Percentiles rank a stretch among this genome's conserved stretches.
Conservation (phyloP, 768 basidiomycete species). For the Kwoniella sp. region DNA sequence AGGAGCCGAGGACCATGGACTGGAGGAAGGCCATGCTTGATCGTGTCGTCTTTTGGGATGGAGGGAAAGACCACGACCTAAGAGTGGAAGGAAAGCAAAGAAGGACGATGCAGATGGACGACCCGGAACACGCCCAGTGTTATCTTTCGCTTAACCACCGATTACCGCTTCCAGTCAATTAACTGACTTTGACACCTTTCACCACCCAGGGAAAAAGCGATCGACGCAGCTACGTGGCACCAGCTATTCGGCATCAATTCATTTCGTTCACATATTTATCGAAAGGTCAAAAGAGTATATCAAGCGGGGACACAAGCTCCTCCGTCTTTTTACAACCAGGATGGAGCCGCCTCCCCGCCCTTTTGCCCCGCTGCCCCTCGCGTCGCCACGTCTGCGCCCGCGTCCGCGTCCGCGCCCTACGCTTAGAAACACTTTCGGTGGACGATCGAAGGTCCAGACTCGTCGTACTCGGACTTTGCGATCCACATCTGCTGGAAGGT, state of each 20-base stretch:
- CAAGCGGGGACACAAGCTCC: too few species aligned
- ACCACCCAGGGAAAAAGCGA: too few species aligned
- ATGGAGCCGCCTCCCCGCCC: too few species aligned
- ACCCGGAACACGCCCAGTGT: not conserved
- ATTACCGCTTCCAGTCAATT: not conserved
- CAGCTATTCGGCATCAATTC: conserved; percentile 18
- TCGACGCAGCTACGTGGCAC: too few species aligned
- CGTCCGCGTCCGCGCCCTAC: not conserved
- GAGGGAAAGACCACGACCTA: not conserved
- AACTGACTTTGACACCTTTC: not conserved
- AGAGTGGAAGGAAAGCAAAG: not conserved
- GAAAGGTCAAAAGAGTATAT: not conserved
- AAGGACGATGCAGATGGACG: not conserved
- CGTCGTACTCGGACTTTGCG: conserved; percentile 70
- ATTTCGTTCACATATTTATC: conserved; percentile 11
- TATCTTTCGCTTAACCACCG: too few species aligned
- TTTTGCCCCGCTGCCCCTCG: not conserved
- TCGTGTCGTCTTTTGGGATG: not conserved
- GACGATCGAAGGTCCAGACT: conserved; percentile 52
- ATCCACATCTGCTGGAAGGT: conserved; percentile 98
- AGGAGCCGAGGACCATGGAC: conserved; percentile 78
- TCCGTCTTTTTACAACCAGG: too few species aligned
- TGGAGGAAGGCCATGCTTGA: conserved; percentile 78
- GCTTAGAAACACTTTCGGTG: conserved; percentile 52
- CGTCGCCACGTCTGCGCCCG: too few species aligned